Percentiles rank a stretch among this genome's conserved stretches.
Conservation (phyloP, 2,329 filamentous ascomycete genomes). For the Verticillium longisporum region DNA sequence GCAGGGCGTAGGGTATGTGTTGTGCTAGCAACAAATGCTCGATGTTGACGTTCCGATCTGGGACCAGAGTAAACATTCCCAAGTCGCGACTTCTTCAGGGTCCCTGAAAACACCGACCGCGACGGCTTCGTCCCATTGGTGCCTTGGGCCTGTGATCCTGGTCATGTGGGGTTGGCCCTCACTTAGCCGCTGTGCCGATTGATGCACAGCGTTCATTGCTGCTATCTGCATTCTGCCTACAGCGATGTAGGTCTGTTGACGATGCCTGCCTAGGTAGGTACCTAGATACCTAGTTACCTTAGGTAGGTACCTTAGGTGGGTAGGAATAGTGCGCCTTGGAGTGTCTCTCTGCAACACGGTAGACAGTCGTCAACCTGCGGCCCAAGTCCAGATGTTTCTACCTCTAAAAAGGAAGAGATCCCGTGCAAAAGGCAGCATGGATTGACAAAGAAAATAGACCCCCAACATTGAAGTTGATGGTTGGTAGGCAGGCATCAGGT, state of each 20-base stretch:
- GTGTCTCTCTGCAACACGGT: too few relatives aligned
- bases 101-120: not conserved
- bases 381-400: too few relatives aligned
- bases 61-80: slow-evolving; percentile 3
- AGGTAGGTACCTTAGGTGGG: too few relatives aligned
- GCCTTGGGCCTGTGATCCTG: not conserved
- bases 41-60: slow-evolving; percentile 11
- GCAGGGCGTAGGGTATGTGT: slow-evolving; percentile 4
- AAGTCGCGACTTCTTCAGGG: not conserved
- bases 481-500: too few relatives aligned
- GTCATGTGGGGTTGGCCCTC: not conserved
- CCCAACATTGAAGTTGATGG: too few relatives aligned
- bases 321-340: too few relatives aligned
- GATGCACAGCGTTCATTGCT: not conserved
- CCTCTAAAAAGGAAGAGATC: too few relatives aligned
- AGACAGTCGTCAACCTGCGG: too few relatives aligned
- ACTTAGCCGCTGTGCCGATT: not conserved
- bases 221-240: not conserved
- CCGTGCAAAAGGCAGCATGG: too few relatives aligned
- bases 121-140: not conserved
- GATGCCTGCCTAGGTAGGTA: too few relatives aligned
- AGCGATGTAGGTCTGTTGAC: not conserved
- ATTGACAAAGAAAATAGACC: too few relatives aligned
- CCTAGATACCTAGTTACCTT: too few relatives aligned
- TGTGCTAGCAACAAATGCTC: slow-evolving; percentile 10